These are phyloP conservation scores for Tuber microsphaerosporum DNA, from an alignment of 495 filamentous ascomycete genomes.

Conservation along the genomic window DNA sequence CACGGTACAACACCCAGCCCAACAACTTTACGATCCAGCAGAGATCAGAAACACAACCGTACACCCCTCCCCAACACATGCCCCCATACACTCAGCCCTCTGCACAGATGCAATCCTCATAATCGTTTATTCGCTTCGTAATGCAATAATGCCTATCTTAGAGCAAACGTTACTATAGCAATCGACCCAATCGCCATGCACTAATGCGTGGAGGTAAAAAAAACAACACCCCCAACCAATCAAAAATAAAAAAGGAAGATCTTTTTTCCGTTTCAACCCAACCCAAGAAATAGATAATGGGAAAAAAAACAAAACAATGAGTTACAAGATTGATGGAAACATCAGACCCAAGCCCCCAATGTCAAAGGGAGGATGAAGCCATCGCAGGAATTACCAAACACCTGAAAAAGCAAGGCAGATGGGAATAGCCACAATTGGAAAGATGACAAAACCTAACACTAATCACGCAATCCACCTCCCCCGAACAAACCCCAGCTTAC, in stretches of 20 bases:
- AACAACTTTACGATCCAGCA: background rate
- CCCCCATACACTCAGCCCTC: background rate
- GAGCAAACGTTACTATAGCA: background rate
- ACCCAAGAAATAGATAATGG: background rate
- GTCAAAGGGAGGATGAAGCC: background rate
- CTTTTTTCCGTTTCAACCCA: background rate
- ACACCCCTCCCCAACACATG: background rate
- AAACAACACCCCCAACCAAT: background rate
- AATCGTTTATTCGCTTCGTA: conserved; percentile 4
- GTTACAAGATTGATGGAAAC: background rate
- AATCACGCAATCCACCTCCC: background rate
- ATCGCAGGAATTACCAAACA: conserved; percentile 1
- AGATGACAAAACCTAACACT: background rate
- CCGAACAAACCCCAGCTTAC: background rate
- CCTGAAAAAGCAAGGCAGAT: conserved; percentile 1
- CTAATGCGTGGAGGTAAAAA: background rate
- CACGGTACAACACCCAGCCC: background rate
- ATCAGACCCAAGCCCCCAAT: background rate
- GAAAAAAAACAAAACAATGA: background rate
- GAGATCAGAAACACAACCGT: background rate
- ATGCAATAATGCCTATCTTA: background rate
- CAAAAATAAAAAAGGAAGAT: background rate
- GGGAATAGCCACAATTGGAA: background rate
- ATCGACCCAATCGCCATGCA: background rate
- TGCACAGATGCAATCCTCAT: background rate